These are phyloP conservation scores for Linum usitatissimum DNA, from an alignment of 345 rosid species.

Conservation along the genomic window DNA sequence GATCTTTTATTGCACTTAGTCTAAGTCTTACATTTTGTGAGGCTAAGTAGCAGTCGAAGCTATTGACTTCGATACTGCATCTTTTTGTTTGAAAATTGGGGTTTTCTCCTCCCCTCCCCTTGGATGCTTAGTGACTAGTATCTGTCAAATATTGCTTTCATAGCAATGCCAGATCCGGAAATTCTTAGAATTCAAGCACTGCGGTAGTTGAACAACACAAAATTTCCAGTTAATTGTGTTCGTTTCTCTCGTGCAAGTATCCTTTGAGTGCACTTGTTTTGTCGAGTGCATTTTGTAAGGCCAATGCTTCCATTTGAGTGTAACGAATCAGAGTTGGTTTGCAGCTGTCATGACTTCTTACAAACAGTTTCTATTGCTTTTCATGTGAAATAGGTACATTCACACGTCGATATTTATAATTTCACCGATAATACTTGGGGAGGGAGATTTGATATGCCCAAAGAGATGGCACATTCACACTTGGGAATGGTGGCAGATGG, in stretches of 20 bases:
- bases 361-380: not conserved
- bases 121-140: too few relatives aligned
- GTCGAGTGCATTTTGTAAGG: too few relatives aligned
- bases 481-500: slow-evolving; percentile 98
- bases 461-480: slow-evolving; percentile 98
- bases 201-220: not conserved
- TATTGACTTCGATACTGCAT: not conserved
- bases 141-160: too few relatives aligned
- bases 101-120: not conserved
- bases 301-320: too few relatives aligned
- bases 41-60: too few relatives aligned
- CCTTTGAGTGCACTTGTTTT: too few relatives aligned
- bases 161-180: too few relatives aligned
- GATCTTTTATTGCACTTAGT: too few relatives aligned
- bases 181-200: not conserved
- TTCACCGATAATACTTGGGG: slow-evolving; percentile 77
- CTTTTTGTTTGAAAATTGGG: not conserved
- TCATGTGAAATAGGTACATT: slow-evolving; percentile 53
- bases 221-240: too few relatives aligned
- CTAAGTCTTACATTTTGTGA: too few relatives aligned
- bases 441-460: slow-evolving; percentile 91
- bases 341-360: slow-evolving; percentile 3
- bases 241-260: not conserved
- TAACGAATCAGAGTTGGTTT: slow-evolving; percentile 1
- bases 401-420: slow-evolving; percentile 84